Base-by-base conservation (phyloP, 352 stramenopile species). In the Pythium aphanidermatum region DNA sequence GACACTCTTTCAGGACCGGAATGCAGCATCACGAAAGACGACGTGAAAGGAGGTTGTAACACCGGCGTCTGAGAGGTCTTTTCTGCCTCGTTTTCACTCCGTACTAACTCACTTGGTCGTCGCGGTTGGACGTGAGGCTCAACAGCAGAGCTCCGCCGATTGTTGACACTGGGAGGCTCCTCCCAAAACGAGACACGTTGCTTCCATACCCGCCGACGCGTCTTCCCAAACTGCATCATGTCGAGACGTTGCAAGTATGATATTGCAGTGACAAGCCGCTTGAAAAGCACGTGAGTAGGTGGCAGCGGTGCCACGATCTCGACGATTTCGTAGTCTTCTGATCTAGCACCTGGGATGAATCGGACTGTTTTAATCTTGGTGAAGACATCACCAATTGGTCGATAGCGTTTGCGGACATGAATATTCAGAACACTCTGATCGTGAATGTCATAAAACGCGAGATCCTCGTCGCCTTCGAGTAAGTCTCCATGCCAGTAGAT, bases 341-440 rank as follows among this genome's bases (percentile, higher is more conserved):
- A 17, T 19, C 32, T 54, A 3, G 36, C 16, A 3, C n/a, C 5
- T 12, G 46, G 32, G 11, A 40, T 17, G 46, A 84, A 82, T 6
- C 51, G 57, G 16, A 89, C 63, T 1, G 69, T 76, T 19, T 74
- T 74, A 50, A 86, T 75, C 14, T 67, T 83, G 30, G 59, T 67
- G 57, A 70, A 79, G 20, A 82, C 56, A 44, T 83, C 71, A n/a
- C 77, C 75, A 34, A 89, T 83, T 20, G 63, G 53, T 9, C 77
- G 72, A 43, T 70, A 83, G 5, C 57, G 61, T 32, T 77, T 79
- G 4, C 58, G 54, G 3, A 67, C 53, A 28, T 56, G 57, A 21
- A 89, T 51, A 8, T 70, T 64, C 30, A 89, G 31, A 2, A 79
- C 60, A 23, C 68, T 80, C 24, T 63, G 58, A 29, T 82, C 60